phyloP scores from a whole-genome alignment of 441 rosid species.

The Gossypium laxum region DNA sequence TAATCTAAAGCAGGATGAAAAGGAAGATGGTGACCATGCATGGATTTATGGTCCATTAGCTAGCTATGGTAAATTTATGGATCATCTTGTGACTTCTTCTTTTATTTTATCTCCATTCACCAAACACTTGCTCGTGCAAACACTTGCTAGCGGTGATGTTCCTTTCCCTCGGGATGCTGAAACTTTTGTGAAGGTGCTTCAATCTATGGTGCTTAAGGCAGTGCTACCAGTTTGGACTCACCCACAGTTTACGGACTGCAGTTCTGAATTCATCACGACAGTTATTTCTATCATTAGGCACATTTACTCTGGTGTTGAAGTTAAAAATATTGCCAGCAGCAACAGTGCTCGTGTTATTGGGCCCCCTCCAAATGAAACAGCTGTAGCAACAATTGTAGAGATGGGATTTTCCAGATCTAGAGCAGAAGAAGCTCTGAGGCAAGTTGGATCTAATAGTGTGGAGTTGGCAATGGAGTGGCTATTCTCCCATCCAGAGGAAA shows the following conservation, averaged over 20 bases:
- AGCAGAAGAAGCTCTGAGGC: slow-evolving; percentile 97
- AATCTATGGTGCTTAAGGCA: slow-evolving; percentile 84
- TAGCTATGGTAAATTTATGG: slow-evolving; percentile 89
- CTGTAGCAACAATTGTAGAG: slow-evolving; percentile 87
- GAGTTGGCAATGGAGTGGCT: slow-evolving; percentile 99
- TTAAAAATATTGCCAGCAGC: slow-evolving; percentile 52
- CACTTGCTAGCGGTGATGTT: slow-evolving; percentile 52
- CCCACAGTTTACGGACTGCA: slow-evolving; percentile 76
- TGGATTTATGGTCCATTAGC: slow-evolving; percentile 95
- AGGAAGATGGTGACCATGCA: slow-evolving; percentile 56
- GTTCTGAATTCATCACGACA: slow-evolving; percentile 62
- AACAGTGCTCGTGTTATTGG: slow-evolving; percentile 56
- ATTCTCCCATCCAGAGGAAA: slow-evolving; percentile 86
- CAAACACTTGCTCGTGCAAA: slow-evolving; percentile 75
- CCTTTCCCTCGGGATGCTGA: slow-evolving; percentile 83
- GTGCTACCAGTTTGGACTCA: slow-evolving; percentile 91
- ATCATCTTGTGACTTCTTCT: slow-evolving; percentile 87
- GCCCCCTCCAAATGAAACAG: slow-evolving; percentile 80
- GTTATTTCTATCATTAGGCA: slow-evolving; percentile 79
- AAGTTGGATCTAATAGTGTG: slow-evolving; percentile 85
- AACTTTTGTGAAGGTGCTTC: slow-evolving; percentile 83
- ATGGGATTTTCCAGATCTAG: slow-evolving; percentile 94
- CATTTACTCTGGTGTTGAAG: slow-evolving; percentile 89
- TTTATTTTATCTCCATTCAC: slow-evolving; percentile 79
- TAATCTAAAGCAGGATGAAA: slow-evolving; percentile 52